Base-by-base conservation (phyloP, 176 grass and related monocot genomes). In the Oryza australiensis region DNA sequence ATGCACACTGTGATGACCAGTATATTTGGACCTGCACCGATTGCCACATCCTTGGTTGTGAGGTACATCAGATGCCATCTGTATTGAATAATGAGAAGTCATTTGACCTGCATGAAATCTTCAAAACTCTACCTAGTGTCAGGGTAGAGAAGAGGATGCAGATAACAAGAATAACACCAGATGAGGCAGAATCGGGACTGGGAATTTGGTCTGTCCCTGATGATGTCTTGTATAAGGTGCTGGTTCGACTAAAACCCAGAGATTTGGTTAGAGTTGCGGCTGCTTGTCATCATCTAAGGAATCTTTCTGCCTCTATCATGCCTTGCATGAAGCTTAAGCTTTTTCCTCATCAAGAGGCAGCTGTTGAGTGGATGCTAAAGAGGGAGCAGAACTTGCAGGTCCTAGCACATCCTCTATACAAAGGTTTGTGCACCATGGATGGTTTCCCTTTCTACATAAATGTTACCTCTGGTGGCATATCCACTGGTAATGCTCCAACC, bases 281-380 rank as follows among this genome's bases (percentile, higher is more conserved):
- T 35, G 95, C 83, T 41, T 95, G 96, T 90, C 92, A 82, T 65
- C 93, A 98, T 84, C 43, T 98, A 45, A 91, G 93, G 74, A 55
- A 51, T 68, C 86, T 98, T 80, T 80, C 96, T 88, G 35, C 76
- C 55, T 89, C 87, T 77, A 70, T 93, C 66, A 98, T 98, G 89
- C 96, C 96, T 62, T 93, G 84, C 73, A 98, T 95, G 90, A 95
- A 95, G 68, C 95, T 93, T 80, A 98, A 93, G 83, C 92, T 95
- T 80, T 98, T 95, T 80, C 90, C 92, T 33, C 92, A 98, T 76
- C 95, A 98, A 85, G 92, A 98, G 80, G 92, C 89, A 1, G 96
- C 96, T 82, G 69, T 98, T 2, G 89, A 98, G 62, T 95, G 96
- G 96, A 93, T 98, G 96, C 80, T 95, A 72, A 85, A 77, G 64